Percentiles rank a stretch among this genome's conserved stretches.
Evolutionary conservation across 306 rosid species (phyloP).

Genomic region (Ochetophila trinervis): DNA sequence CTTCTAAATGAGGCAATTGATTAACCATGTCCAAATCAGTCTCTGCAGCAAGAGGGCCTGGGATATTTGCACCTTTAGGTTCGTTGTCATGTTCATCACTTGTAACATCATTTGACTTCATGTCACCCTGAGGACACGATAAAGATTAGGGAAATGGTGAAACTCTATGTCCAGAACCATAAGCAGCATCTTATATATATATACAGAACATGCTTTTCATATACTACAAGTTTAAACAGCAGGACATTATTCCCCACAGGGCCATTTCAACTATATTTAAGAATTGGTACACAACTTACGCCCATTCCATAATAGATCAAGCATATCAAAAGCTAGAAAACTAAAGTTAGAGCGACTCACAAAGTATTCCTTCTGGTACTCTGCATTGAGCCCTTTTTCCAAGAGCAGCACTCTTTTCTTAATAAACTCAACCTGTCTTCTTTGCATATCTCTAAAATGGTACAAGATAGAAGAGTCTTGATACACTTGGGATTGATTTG

Average conservation of each 20-base stretch:
- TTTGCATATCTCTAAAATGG: constrained; percentile 93
- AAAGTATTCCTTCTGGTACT: constrained; percentile 78
- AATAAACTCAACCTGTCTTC: constrained; percentile 88
- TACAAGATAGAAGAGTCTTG: constrained; percentile 60
- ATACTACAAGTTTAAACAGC: constrained; percentile 1
- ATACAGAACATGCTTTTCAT: too few species aligned
- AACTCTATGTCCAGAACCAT: constrained; percentile 19
- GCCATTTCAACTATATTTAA: too few species aligned
- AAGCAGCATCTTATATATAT: constrained; percentile 18
- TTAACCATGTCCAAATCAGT: constrained; percentile 44
- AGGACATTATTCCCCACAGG: background rate
- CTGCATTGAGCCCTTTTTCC: constrained; percentile 91
- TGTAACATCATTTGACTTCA: constrained; percentile 48
- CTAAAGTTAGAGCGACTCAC: constrained; percentile 48
- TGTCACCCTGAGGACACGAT: constrained; percentile 56
- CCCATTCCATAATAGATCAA: constrained; percentile 1
- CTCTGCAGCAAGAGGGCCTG: constrained; percentile 43
- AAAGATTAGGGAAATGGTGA: constrained; percentile 14
- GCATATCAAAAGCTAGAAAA: constrained; percentile 8
- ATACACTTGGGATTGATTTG: constrained; percentile 51
- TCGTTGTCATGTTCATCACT: constrained; percentile 54
- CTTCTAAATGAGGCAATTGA: constrained; percentile 60
- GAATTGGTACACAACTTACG: background rate
- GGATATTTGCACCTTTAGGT: constrained; percentile 37
- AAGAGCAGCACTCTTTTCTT: constrained; percentile 96